Conservation (phyloP, 108 stramenopile species). For the Nitzschia sp. region DNA sequence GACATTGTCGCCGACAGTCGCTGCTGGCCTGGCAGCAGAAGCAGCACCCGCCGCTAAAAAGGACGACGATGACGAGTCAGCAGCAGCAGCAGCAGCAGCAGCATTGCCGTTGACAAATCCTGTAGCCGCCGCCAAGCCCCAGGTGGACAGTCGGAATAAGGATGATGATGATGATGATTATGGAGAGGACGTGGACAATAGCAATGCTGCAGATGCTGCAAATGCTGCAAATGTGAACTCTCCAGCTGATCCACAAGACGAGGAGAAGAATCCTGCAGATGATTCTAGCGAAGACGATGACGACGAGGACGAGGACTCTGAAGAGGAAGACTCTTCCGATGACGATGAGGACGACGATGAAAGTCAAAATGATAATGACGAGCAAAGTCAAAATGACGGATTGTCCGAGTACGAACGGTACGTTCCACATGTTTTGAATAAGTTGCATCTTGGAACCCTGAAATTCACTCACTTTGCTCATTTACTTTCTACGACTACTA, state of each 20-base stretch:
- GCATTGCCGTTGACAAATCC: no score
- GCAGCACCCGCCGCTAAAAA: no score
- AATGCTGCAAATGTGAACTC: neutral
- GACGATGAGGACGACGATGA: slow-evolving; percentile 11
- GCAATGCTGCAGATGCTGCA: neutral
- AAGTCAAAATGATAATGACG: neutral
- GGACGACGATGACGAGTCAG: no score
- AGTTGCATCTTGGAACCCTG: neutral
- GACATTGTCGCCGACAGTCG: no score
- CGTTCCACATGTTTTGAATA: slow-evolving; percentile 6
- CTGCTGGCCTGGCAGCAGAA: no score
- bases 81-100: no score
- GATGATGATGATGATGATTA: neutral
- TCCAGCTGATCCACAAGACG: no score
- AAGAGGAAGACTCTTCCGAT: slow-evolving; percentile 1
- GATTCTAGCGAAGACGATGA: slow-evolving; percentile 16
- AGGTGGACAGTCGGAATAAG: neutral
- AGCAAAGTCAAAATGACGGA: slow-evolving; percentile 19
- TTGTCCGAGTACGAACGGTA: slow-evolving; percentile 69
- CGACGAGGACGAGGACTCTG: slow-evolving; percentile 11
- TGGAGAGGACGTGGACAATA: neutral
- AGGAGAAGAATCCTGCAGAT: neutral
- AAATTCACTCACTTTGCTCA: neutral
- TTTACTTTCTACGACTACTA: neutral
- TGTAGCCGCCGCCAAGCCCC: no score